Evolutionary conservation across 495 filamentous ascomycete species (phyloP).

Genomic region (Podospora fimiseda): DNA sequence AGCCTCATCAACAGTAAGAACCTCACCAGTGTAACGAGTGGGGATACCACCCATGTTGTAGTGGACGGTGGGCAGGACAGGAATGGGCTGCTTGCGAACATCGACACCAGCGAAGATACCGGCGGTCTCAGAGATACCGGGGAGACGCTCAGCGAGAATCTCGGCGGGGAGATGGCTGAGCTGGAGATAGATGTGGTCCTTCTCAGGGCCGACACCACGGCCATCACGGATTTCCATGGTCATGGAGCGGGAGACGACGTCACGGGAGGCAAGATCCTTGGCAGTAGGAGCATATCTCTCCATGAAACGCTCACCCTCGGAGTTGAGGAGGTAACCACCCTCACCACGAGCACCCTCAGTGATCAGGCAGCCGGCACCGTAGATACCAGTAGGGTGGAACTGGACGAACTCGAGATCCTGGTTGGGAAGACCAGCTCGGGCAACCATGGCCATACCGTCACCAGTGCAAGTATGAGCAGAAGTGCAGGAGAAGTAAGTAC

Average conservation of each 20-base stretch:
- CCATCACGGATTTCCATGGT: slow-evolving; percentile 95
- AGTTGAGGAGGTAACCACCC: slow-evolving; percentile 95
- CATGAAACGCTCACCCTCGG: slow-evolving; percentile 98
- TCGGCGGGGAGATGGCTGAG: slow-evolving; percentile 88
- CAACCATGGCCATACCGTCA: slow-evolving; percentile 98
- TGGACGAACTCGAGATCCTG: slow-evolving; percentile 99
- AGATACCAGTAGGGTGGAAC: slow-evolving; percentile 99
- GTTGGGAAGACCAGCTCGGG: slow-evolving; percentile 93
- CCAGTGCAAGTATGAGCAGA: slow-evolving; percentile 97
- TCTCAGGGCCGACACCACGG: slow-evolving; percentile 89
- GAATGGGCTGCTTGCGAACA: slow-evolving; percentile 92
- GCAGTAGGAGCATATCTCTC: slow-evolving; percentile 95
- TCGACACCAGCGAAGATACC: slow-evolving; percentile 96
- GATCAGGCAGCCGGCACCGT: slow-evolving; percentile 96
- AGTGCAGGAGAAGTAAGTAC: slow-evolving; percentile 96
- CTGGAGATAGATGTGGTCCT: slow-evolving; percentile 96
- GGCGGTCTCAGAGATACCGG: slow-evolving; percentile 96
- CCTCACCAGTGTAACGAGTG: slow-evolving; percentile 93
- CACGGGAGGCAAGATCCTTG: slow-evolving; percentile 90
- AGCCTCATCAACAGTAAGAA: slow-evolving; percentile 71
- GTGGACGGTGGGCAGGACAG: slow-evolving; percentile 93
- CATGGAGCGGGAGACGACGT: slow-evolving; percentile 95
- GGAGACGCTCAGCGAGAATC: slow-evolving; percentile 89
- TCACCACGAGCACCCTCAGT: slow-evolving; percentile 97
- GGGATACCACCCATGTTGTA: slow-evolving; percentile 99